phyloP scores from a whole-genome alignment of 768 basidiomycete species.

The Collybia sp. region DNA sequence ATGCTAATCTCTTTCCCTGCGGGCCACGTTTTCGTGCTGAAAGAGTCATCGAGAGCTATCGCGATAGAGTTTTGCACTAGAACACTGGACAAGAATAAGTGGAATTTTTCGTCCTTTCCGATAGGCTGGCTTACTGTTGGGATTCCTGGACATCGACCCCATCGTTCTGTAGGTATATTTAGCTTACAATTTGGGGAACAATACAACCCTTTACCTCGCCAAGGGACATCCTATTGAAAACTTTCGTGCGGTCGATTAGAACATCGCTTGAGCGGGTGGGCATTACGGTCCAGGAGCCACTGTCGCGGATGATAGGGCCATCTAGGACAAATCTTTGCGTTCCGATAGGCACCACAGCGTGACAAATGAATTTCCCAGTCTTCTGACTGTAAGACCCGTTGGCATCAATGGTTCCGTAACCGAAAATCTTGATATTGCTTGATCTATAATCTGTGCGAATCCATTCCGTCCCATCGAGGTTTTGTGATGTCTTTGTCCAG shows the following conservation, averaged over 20 bases:
- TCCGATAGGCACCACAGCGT: constrained; percentile 9
- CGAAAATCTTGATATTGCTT: constrained; percentile 12
- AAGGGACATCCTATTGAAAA: constrained; percentile 11
- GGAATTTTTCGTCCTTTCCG: background rate
- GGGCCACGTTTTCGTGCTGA: constrained; percentile 11
- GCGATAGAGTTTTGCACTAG: constrained; percentile 8
- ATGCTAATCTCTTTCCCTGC: constrained; percentile 2
- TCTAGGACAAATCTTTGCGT: constrained; percentile 11
- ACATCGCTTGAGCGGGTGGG: constrained; percentile 10
- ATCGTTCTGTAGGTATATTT: constrained; percentile 7
- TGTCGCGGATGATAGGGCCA: constrained; percentile 10
- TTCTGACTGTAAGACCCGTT: constrained; percentile 6
- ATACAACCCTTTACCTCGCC: constrained; percentile 5
- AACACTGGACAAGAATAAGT: constrained; percentile 6
- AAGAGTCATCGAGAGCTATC: constrained; percentile 9
- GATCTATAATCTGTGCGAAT: constrained; percentile 12
- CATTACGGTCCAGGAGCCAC: constrained; percentile 10
- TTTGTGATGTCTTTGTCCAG: constrained; percentile 8
- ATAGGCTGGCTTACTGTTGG: constrained; percentile 8
- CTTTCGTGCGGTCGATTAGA: constrained; percentile 7
- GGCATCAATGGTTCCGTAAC: constrained; percentile 12
- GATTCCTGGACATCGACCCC: constrained; percentile 11
- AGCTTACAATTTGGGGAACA: background rate
- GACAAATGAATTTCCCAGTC: constrained; percentile 4
- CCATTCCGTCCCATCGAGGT: constrained; percentile 11